Conservation (phyloP, 2,329 filamentous ascomycete genomes). For the Fulvia fulva region DNA sequence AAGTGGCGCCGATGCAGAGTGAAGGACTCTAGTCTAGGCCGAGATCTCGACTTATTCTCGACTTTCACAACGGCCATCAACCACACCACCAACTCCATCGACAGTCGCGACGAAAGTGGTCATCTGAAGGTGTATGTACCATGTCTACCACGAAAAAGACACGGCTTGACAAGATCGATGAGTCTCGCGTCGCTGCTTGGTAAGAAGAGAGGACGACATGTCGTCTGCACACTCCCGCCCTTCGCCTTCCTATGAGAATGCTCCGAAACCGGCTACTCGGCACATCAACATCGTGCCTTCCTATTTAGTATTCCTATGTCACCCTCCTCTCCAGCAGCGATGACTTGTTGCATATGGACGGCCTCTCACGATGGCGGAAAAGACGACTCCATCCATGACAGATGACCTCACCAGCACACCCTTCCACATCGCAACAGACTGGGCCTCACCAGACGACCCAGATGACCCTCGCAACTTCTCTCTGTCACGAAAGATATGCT, state of each 20-base stretch:
- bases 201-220: background rate
- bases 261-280: conserved; percentile 5
- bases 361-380: background rate
- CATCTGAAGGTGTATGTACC: background rate
- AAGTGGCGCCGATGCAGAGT: background rate
- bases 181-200: background rate
- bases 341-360: too few relatives aligned
- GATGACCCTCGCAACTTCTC: conserved; percentile 33
- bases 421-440: conserved; percentile 25
- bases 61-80: background rate
- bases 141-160: background rate
- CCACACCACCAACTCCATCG: background rate
- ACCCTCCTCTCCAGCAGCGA: background rate
- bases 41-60: background rate
- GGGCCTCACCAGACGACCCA: conserved; percentile 27
- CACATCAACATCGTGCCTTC: conserved; percentile 1
- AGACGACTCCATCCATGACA: background rate
- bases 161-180: background rate
- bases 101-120: background rate
- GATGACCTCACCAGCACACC: background rate
- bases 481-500: conserved; percentile 18
- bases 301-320: background rate
- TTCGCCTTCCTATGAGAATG: background rate
- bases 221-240: conserved; percentile 1
- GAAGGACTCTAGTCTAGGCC: conserved; percentile 1